phyloP scores from a whole-genome alignment of 768 basidiomycete genomes.

The Macrolepiota fuliginosa region DNA sequence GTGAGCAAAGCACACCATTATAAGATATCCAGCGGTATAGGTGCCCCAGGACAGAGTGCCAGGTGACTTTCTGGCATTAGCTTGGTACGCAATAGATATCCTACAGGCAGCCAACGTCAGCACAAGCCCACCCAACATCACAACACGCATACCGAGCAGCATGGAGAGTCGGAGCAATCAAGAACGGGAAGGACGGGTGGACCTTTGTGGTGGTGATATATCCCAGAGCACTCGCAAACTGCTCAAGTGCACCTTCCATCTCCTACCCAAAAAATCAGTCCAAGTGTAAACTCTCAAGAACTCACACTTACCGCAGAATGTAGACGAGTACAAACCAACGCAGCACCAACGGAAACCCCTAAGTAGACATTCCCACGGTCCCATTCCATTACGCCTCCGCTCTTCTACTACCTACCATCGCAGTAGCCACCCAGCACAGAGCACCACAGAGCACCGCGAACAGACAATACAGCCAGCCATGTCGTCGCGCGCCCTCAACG shows the following conservation, averaged over 20 bases:
- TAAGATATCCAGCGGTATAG: constrained; percentile 42
- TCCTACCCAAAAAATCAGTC: no score
- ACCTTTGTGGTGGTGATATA: constrained; percentile 31
- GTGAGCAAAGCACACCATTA: constrained; percentile 34
- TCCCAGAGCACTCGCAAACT: constrained; percentile 12
- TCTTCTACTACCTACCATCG: not conserved
- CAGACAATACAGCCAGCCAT: constrained; percentile 33
- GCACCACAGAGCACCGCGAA: not conserved
- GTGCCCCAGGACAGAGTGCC: constrained; percentile 38
- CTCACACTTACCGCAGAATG: no score
- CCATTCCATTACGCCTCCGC: not conserved
- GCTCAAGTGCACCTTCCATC: not conserved
- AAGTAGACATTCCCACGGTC: not conserved
- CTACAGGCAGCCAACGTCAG: constrained; percentile 15
- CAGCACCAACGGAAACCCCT: not conserved
- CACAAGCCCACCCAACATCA: not conserved
- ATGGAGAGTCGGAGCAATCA: constrained; percentile 39
- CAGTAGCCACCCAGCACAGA: not conserved
- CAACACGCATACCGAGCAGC: constrained; percentile 24
- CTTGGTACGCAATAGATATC: constrained; percentile 43
- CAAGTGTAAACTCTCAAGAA: no score
- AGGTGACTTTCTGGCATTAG: constrained; percentile 30
- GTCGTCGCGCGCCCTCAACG: constrained; percentile 80
- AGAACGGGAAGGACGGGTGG: constrained; percentile 39
- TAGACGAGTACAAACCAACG: not conserved